Base-by-base conservation (phyloP, 768 basidiomycete species). In the Leccinum arenicola region DNA sequence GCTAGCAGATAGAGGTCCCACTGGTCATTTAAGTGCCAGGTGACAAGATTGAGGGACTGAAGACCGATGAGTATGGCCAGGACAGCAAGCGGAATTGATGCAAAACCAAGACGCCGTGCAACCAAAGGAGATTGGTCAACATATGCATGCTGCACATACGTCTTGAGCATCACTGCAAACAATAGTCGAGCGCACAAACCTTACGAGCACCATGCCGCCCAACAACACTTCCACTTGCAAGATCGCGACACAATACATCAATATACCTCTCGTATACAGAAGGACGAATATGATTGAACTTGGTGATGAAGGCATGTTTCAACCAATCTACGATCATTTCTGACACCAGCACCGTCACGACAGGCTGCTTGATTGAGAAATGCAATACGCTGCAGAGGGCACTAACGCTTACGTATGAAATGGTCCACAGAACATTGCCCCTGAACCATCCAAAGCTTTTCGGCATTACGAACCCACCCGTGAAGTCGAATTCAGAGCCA, bases 221-320 rank as follows among this genome's bases (percentile, higher is more conserved):
- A 19, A 88, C 80, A 43, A 86, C 84, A 61, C 87, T 89, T 52
- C 84, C 89, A 61, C 88, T 88, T 6, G 95, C 82, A 15, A 99
- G 81, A 71, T 99, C 97, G 40, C 91, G 88, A 68, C 95, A 98
- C 1, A 99, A 81, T 1, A 99, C 93, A 66, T 99, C 97, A 3
- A 88, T 91, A 71, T 93, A 99, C 15, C 96, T 84, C 62, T 94
- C 94, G 65, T 98, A 99, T 2, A 98, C 93, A 0, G 89, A 90
- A 0, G 95, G 93, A 0, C 95, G 86, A 50, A 99, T 95, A 68
- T 98, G 96, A 66, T 99, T 99, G 78, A 98, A 98, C 73, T 99
- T 99, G 53, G 95, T 96, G 67, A 99, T 98, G 76, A 98, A 99
- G 10, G 95, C 96, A 68, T 99, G 97, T 72, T 99, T 99, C 53